Conservation (phyloP, 257 asterid species). For the Solanum peruvianum region DNA sequence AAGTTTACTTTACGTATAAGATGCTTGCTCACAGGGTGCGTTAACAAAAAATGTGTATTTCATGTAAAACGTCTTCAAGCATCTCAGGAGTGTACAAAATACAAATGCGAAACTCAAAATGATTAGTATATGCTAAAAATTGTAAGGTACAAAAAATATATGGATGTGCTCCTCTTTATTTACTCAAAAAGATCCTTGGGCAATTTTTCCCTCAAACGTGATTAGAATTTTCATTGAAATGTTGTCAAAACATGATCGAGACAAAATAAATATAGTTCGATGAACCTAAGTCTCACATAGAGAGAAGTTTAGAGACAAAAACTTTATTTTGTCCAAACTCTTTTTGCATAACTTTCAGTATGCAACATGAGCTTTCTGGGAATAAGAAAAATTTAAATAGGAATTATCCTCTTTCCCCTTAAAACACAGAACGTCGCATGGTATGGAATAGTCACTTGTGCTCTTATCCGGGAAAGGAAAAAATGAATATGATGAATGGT, state of each 20-base stretch:
- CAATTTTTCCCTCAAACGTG: neutral
- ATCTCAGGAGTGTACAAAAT: neutral
- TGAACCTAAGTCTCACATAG: neutral
- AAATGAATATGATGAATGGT: too few relatives aligned
- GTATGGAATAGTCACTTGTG: neutral
- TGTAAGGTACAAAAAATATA: neutral
- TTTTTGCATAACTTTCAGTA: too few relatives aligned
- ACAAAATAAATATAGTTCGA: neutral
- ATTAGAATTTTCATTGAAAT: neutral
- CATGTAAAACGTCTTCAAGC: neutral
- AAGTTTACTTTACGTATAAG: neutral
- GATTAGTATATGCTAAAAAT: neutral
- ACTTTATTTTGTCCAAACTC: neutral
- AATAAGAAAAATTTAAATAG: neutral
- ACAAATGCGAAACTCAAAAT: neutral
- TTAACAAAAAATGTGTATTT: too few relatives aligned
- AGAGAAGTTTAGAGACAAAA: neutral
- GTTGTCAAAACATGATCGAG: neutral
- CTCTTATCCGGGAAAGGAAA: neutral
- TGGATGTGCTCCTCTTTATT: neutral
- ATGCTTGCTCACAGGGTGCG: neutral
- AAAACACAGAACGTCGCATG: neutral
- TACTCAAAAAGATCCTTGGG: neutral
- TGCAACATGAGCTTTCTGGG: neutral
- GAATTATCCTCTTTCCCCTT: neutral